Evolutionary conservation across 192 early-diverging fungal genomes (phyloP).

Genomic region (Lunasporangiospora selenospora): DNA sequence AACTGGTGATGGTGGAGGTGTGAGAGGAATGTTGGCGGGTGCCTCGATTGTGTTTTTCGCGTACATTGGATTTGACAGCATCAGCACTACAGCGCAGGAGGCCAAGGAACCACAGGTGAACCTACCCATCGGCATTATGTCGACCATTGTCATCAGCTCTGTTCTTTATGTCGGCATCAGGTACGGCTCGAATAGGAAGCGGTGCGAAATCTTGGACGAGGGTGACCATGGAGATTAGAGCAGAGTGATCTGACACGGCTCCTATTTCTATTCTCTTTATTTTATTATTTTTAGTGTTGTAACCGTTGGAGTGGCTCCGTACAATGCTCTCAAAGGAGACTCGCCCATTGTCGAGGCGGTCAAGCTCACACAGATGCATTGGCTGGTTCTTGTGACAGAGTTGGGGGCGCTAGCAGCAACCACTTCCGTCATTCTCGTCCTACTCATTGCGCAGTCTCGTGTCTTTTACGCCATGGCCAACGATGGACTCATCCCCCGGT

Average conservation of each 20-base stretch:
- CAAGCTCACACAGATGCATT: constrained; percentile 52
- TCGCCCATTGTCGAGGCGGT: constrained; percentile 68
- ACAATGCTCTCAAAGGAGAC: constrained; percentile 50
- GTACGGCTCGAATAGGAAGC: constrained; percentile 7
- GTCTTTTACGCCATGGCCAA: constrained; percentile 90
- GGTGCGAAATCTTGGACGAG: too few relatives aligned
- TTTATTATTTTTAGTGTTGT: constrained; percentile 55
- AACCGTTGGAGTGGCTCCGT: constrained; percentile 74
- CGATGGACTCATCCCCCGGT: constrained; percentile 72
- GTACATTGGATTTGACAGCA: constrained; percentile 91
- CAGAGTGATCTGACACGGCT: too few relatives aligned
- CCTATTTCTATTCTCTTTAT: too few relatives aligned
- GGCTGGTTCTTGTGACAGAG: constrained; percentile 77
- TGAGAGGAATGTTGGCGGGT: constrained; percentile 72
- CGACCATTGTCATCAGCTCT: constrained; percentile 77
- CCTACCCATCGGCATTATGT: constrained; percentile 89
- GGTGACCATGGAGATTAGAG: too few relatives aligned
- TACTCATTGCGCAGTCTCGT: constrained; percentile 84
- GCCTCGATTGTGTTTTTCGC: constrained; percentile 83
- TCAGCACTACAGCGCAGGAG: constrained; percentile 88
- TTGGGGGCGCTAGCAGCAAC: constrained; percentile 83
- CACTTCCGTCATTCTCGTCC: constrained; percentile 78
- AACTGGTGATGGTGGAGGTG: constrained; percentile 64
- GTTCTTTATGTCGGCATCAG: constrained; percentile 76
- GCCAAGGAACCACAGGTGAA: constrained; percentile 79